Conservation (phyloP, 495 filamentous ascomycete genomes). For the Chaetomidium leptoderma region DNA sequence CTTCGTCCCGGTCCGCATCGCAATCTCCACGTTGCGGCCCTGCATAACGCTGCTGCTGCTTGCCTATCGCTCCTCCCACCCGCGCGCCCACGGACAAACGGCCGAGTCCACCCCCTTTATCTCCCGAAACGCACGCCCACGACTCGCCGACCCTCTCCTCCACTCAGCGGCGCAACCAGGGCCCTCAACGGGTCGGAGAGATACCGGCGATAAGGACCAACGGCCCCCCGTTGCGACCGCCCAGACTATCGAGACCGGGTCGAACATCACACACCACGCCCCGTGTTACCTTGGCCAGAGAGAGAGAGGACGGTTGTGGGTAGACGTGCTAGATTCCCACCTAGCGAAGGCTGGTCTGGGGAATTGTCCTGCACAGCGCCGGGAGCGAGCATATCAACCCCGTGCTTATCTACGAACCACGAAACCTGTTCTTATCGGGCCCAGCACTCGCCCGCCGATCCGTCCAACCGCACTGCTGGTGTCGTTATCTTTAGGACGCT, state of each 20-base stretch:
- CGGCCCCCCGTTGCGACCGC: neutral
- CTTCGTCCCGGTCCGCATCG: constrained; percentile 18
- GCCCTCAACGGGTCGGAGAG: neutral
- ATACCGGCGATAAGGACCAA: constrained; percentile 17
- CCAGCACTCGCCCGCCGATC: constrained; percentile 4
- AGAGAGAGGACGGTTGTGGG: neutral
- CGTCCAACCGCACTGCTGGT: neutral
- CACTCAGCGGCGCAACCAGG: neutral
- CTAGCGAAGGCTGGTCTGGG: constrained; percentile 5
- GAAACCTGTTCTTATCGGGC: neutral
- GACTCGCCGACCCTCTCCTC: neutral
- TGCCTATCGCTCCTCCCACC: constrained; percentile 7
- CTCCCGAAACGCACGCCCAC: neutral
- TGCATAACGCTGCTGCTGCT: constrained; percentile 19
- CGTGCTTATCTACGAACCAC: constrained; percentile 8
- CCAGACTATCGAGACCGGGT: neutral
- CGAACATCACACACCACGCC: neutral
- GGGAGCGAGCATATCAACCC: neutral
- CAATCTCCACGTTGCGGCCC: constrained; percentile 16
- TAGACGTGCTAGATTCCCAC: neutral
- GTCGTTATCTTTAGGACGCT: neutral
- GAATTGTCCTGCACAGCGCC: constrained; percentile 1
- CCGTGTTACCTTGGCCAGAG: neutral
- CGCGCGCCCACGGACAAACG: neutral
- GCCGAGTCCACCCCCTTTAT: constrained; percentile 3